Conservation (phyloP, 345 rosid genomes). For the Pelargonium nanum region DNA sequence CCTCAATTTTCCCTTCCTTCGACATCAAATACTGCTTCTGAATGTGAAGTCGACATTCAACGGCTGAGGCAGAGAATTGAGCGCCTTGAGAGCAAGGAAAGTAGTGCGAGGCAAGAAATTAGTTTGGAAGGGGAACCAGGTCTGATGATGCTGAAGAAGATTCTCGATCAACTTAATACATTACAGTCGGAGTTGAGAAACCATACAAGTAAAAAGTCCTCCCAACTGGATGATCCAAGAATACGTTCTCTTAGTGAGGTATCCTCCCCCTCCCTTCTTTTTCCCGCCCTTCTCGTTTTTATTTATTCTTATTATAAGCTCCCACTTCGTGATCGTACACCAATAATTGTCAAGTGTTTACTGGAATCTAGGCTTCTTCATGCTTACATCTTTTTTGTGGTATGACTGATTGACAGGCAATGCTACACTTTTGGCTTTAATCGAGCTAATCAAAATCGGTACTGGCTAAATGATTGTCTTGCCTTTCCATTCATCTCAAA, state of each 20-base stretch:
- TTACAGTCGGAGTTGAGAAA: conserved; percentile 49
- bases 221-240: conserved; percentile 18
- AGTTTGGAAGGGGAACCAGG: conserved; percentile 34
- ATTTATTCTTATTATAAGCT: neutral
- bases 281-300: neutral
- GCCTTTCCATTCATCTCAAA: no score
- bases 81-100: conserved; percentile 37
- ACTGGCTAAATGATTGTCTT: no score
- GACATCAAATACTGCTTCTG: neutral
- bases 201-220: conserved; percentile 26
- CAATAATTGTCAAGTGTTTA: neutral
- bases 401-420: conserved; percentile 39
- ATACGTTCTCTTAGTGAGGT: conserved; percentile 36
- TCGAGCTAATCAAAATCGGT: neutral
- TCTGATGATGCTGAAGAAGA: conserved; percentile 49
- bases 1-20: conserved; percentile 12
- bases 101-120: conserved; percentile 22
- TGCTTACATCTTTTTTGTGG: conserved; percentile 6
- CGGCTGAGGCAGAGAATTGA: conserved; percentile 33
- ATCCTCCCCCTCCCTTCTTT: conserved; percentile 8
- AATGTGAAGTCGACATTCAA: conserved; percentile 17
- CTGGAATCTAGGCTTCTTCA: neutral
- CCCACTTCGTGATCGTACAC: neutral
- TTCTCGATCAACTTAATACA: conserved; percentile 50
- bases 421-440: conserved; percentile 78